Conservation (phyloP, 257 asterid species). For the Primulina huaijiensis region DNA sequence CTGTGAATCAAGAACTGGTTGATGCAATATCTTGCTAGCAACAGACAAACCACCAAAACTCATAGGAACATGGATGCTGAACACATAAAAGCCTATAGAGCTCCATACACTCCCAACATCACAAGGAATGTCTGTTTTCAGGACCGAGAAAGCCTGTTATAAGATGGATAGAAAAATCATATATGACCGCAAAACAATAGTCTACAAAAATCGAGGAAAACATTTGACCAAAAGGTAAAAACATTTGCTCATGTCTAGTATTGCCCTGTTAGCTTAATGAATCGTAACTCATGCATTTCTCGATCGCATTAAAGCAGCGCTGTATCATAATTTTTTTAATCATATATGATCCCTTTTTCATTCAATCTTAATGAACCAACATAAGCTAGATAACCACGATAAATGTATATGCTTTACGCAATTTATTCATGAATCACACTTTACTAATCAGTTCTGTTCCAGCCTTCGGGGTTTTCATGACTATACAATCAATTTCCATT, state of each 20-base stretch:
- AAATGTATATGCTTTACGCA: no score
- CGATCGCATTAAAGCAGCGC: background rate
- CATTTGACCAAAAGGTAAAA: background rate
- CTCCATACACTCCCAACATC: slow-evolving; percentile 67
- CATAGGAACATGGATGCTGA: slow-evolving; percentile 79
- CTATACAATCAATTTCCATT: no score
- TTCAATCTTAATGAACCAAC: no score
- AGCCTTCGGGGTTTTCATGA: no score
- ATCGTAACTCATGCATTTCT: background rate
- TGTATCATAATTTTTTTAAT: no score
- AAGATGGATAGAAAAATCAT: slow-evolving; percentile 7
- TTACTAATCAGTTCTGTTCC: no score
- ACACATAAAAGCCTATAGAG: slow-evolving; percentile 64
- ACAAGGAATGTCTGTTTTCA: slow-evolving; percentile 41
- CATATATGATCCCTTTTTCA: no score
- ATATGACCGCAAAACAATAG: slow-evolving; percentile 3
- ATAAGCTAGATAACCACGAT: no score
- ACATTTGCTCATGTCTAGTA: background rate
- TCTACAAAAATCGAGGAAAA: slow-evolving; percentile 11
- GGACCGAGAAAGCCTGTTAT: slow-evolving; percentile 69
- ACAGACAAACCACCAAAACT: slow-evolving; percentile 84
- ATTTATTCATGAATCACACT: no score
- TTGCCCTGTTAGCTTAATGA: background rate
- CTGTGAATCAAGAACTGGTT: slow-evolving; percentile 56
- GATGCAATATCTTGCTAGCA: slow-evolving; percentile 53